Evolutionary conservation across 2,329 filamentous ascomycete genomes (phyloP).

Genomic region (Chrysoporthe puriensis): DNA sequence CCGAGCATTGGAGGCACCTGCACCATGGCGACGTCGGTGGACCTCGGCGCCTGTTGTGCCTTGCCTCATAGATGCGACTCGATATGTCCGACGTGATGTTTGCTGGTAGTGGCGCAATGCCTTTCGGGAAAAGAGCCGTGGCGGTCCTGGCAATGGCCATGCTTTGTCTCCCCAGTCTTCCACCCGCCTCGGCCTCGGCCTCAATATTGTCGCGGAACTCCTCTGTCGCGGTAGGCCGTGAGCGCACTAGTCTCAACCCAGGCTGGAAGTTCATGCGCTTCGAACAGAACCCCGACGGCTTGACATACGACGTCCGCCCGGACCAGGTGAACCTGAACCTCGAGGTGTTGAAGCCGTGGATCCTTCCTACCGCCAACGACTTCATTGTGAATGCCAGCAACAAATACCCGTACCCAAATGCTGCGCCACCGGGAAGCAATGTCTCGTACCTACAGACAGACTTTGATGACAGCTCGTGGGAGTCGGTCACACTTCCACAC

Average conservation of each 20-base stretch:
- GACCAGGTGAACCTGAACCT: constrained; percentile 20
- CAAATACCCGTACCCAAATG: constrained; percentile 1
- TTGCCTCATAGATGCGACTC: neutral
- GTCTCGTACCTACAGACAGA: constrained; percentile 17
- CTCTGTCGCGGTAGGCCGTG: constrained; percentile 1
- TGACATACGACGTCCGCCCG: constrained; percentile 23
- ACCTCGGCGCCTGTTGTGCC: neutral
- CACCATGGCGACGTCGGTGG: neutral
- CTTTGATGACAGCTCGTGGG: constrained; percentile 46
- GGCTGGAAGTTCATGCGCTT: constrained; percentile 18
- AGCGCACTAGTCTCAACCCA: constrained; percentile 17
- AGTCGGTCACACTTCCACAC: constrained; percentile 48
- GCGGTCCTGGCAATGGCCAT: neutral
- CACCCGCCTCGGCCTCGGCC: neutral
- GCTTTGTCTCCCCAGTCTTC: neutral
- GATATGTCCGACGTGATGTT: neutral
- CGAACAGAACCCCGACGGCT: constrained; percentile 22
- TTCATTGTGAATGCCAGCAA: constrained; percentile 11
- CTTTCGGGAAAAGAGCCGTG: neutral
- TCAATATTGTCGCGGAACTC: neutral
- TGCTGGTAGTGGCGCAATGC: neutral
- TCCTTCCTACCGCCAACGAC: constrained; percentile 21
- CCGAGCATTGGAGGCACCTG: neutral
- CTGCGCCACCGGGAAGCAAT: constrained; percentile 18
- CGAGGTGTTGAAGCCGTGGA: constrained; percentile 22